A percentile compares a stretch with the other conserved stretches of the same genome.
Evolutionary conservation across 805 yeast species (phyloP).

Genomic region (Ogataea haglerorum): DNA sequence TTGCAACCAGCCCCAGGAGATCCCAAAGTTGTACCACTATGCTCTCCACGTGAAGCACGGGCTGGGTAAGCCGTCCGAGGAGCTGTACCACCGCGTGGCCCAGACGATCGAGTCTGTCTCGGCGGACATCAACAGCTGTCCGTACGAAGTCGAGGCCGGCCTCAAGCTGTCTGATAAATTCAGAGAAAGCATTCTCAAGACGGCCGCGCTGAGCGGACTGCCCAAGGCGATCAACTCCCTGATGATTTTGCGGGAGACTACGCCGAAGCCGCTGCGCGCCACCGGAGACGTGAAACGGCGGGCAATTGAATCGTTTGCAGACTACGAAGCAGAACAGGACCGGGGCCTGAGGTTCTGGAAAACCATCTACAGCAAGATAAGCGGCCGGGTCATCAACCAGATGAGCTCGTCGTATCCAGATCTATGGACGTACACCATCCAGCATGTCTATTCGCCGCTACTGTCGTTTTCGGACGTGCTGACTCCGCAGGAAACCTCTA

Average conservation of each 20-base stretch:
- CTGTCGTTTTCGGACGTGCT: conserved; percentile 66
- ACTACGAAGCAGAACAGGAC: conserved; percentile 17
- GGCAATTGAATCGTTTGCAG: conserved; percentile 15
- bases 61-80: conserved; percentile 13
- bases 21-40: conserved; percentile 70
- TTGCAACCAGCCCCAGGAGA: conserved; percentile 77
- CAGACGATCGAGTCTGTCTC: conserved; percentile 11
- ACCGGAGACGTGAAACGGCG: conserved; percentile 14
- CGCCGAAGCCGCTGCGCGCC: conserved; percentile 51
- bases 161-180: conserved; percentile 43
- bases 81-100: conserved; percentile 15
- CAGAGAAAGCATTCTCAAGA: conserved; percentile 75
- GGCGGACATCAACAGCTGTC: conserved; percentile 12
- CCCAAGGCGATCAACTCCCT: conserved; percentile 84
- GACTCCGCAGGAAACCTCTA: conserved; percentile 64
- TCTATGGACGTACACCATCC: conserved; percentile 67
- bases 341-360: conserved; percentile 72
- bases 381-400: conserved; percentile 62
- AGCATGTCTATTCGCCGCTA: conserved; percentile 74
- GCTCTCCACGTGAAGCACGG: conserved; percentile 40
- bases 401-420: conserved; percentile 80
- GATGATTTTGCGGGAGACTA: conserved; percentile 56
- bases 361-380: conserved; percentile 70
- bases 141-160: conserved; percentile 11
- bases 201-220: conserved; percentile 76